Percentiles rank a stretch among this genome's conserved stretches.
Evolutionary conservation across 805 yeast genomes (phyloP).

Genomic region (Deakozyma indianensis): DNA sequence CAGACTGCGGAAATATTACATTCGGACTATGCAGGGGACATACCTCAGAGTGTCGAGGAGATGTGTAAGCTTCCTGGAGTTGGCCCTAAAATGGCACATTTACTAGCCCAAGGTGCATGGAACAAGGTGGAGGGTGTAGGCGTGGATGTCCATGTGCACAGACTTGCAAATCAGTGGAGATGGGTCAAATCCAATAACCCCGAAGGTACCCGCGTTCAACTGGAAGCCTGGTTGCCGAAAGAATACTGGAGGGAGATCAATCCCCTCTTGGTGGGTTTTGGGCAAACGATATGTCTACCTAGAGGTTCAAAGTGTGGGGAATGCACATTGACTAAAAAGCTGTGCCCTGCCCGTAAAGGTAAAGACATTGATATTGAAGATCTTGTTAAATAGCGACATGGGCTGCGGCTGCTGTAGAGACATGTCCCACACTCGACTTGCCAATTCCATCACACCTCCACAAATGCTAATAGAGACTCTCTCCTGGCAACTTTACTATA

Average conservation of each 20-base stretch:
- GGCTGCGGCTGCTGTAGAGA: neutral
- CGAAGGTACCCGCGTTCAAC: constrained; percentile 52
- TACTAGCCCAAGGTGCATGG: constrained; percentile 78
- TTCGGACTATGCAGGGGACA: constrained; percentile 43
- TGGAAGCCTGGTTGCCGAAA: constrained; percentile 62
- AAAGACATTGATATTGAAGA: neutral
- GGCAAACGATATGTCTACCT: constrained; percentile 75
- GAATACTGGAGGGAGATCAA: constrained; percentile 75
- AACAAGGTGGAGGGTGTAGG: constrained; percentile 65
- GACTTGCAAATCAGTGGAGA: constrained; percentile 65
- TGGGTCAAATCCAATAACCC: constrained; percentile 66
- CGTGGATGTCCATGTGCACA: constrained; percentile 81
- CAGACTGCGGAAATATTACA: constrained; percentile 40
- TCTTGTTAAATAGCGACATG: neutral
- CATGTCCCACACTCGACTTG: neutral
- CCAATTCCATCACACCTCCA: neutral
- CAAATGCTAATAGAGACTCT: neutral
- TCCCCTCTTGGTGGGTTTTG: constrained; percentile 83
- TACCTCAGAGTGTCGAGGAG: constrained; percentile 58
- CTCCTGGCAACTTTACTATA: too few species aligned
- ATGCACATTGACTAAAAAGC: constrained; percentile 40
- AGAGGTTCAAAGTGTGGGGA: constrained; percentile 52
- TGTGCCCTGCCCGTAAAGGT: constrained; percentile 37
- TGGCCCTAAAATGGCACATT: constrained; percentile 89
- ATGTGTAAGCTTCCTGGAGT: constrained; percentile 71